Conservation (phyloP, 257 asterid genomes). For the Striga asiatica region DNA sequence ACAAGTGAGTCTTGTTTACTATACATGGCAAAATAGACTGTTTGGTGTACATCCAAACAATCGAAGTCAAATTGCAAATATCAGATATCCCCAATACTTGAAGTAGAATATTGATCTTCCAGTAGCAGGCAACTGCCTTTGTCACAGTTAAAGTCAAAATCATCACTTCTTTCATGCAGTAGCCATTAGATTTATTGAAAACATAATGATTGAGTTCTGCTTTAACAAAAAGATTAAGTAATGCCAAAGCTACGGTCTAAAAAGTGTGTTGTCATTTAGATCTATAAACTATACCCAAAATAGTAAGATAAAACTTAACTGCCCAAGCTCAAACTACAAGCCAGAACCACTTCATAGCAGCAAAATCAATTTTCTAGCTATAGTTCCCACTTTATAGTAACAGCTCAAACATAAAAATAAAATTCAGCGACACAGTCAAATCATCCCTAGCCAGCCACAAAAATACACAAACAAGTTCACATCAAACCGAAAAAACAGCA, state of each 20-base stretch:
- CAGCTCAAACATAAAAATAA: not conserved
- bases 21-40: too few species aligned
- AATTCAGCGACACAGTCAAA: constrained; percentile 4
- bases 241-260: not conserved
- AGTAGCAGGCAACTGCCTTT: too few species aligned
- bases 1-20: too few species aligned
- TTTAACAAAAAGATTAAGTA: too few species aligned
- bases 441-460: not conserved
- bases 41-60: too few species aligned
- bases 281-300: not conserved
- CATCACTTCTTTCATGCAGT: too few species aligned
- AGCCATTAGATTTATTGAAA: too few species aligned
- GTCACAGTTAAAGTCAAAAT: too few species aligned
- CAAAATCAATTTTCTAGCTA: not conserved
- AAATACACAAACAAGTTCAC: not conserved
- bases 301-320: not conserved
- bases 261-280: not conserved
- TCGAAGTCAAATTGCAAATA: too few species aligned
- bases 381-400: not conserved
- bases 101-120: too few species aligned
- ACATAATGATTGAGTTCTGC: too few species aligned
- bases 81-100: too few species aligned
- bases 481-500: not conserved
- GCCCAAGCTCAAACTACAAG: not conserved
- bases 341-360: not conserved